Conservation (phyloP, 176 grass and related monocot genomes). For the Themeda triandra region DNA sequence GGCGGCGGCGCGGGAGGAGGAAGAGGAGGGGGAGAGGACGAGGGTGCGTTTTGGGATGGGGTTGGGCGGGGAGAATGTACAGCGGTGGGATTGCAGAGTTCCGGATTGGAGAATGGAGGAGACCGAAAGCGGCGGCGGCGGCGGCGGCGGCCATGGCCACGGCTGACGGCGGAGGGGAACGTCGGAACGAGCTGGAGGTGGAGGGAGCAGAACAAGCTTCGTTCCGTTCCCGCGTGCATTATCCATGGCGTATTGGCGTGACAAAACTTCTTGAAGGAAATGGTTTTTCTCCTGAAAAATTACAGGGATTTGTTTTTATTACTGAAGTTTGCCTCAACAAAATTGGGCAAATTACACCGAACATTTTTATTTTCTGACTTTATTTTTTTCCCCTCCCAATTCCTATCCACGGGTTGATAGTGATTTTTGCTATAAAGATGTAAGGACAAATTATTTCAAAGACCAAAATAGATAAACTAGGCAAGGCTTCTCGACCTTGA, state of each 20-base stretch:
- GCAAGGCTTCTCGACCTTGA: neutral
- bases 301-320: neutral
- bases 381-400: too few relatives aligned
- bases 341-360: neutral
- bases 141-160: constrained; percentile 23
- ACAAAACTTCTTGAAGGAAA: neutral
- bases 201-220: neutral
- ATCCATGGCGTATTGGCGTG: neutral
- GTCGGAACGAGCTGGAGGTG: neutral
- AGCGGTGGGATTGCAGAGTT: neutral
- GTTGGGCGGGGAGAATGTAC: neutral
- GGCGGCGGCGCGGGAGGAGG: neutral
- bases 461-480: too few relatives aligned
- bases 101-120: neutral
- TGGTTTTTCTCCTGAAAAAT: neutral
- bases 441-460: neutral
- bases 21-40: neutral
- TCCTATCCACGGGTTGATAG: too few relatives aligned
- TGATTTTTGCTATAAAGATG: too few relatives aligned
- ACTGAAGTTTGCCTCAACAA: neutral
- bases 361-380: too few relatives aligned
- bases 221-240: constrained; percentile 9
- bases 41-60: neutral
- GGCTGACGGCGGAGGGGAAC: neutral
- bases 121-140: neutral